Evolutionary conservation across 805 yeast genomes (phyloP).

Genomic region (Zygoascus biomembranicola): DNA sequence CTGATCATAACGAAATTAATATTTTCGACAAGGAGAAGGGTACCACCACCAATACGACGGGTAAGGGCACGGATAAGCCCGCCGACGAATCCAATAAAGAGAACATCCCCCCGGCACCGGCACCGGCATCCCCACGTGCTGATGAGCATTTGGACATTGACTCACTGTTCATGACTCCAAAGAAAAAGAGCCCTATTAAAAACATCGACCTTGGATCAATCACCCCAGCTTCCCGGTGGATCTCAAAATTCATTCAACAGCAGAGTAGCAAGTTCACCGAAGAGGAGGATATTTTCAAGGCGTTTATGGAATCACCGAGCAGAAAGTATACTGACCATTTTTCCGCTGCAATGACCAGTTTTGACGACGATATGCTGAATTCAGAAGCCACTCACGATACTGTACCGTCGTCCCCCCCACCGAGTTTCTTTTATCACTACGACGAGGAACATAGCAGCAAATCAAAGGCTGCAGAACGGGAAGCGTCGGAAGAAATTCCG

Average conservation of each 20-base stretch:
- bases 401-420: constrained; percentile 12
- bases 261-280: constrained; percentile 4
- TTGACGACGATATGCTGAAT: constrained; percentile 1
- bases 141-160: constrained; percentile 8
- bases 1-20: not conserved
- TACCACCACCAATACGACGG: not conserved
- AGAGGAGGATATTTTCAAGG: constrained; percentile 16
- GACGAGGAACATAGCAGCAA: constrained; percentile 3
- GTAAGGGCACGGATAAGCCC: not conserved
- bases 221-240: constrained; percentile 13
- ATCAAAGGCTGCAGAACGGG: not conserved
- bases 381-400: constrained; percentile 1
- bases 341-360: constrained; percentile 1
- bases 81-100: constrained; percentile 11
- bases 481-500: not conserved
- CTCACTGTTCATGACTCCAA: constrained; percentile 12
- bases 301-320: constrained; percentile 13
- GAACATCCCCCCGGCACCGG: constrained; percentile 11
- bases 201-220: not conserved
- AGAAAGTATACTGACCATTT: not conserved
- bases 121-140: not conserved
- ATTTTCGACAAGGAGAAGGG: not conserved
- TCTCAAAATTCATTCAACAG: constrained; percentile 11
- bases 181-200: not conserved
- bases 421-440: constrained; percentile 9